Percentiles rank a stretch among this genome's conserved stretches.
These are phyloP conservation scores for Fusarium sp. DNA, from an alignment of 2,329 filamentous ascomycete genomes.

Conservation along the genomic window DNA sequence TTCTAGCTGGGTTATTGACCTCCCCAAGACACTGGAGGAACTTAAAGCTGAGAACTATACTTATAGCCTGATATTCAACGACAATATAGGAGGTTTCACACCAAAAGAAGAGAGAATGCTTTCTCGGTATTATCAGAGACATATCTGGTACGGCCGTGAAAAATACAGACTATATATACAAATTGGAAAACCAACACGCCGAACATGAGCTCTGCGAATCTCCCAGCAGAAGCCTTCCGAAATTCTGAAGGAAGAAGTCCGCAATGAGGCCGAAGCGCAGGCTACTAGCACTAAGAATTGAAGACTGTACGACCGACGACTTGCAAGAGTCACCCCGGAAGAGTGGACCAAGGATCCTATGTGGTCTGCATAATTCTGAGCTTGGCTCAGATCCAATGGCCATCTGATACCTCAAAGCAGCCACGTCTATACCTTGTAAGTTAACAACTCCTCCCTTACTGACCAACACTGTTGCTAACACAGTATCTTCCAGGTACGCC, in stretches of 20 bases:
- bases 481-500: neutral
- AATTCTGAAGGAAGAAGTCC: neutral
- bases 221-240: neutral
- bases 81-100: neutral
- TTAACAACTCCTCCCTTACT: neutral
- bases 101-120: neutral
- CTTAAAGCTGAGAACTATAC: no score
- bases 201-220: neutral
- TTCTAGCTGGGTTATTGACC: no score
- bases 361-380: neutral
- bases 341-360: neutral
- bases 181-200: accelerated
- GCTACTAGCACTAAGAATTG: neutral
- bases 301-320: neutral
- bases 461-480: neutral
- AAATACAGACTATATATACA: neutral
- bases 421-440: neutral
- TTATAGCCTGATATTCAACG: neutral
- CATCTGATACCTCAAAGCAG: no score
- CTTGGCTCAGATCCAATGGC: neutral
- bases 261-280: neutral
- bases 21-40: no score
- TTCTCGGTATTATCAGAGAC: neutral
- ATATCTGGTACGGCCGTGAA: neutral
- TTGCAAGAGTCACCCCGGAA: no score